These are phyloP conservation scores for Acacia pycnantha DNA, from an alignment of 331 rosid species.

Conservation along the genomic window DNA sequence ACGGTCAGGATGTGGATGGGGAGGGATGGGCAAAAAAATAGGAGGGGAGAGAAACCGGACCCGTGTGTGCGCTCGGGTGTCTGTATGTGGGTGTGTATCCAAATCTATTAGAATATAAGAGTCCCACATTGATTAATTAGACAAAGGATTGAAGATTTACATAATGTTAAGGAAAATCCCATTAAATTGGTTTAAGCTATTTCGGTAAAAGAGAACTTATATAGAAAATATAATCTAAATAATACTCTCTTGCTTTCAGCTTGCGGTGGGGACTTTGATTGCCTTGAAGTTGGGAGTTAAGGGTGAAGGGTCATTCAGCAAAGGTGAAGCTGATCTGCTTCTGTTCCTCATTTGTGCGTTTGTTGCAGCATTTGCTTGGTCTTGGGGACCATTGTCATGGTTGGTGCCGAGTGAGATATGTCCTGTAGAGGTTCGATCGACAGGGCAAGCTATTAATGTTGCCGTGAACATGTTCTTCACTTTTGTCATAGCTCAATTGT, in stretches of 20 bases:
- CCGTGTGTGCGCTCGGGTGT: no score
- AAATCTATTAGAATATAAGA: no score
- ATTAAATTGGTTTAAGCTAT: no score
- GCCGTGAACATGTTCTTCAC: conserved; percentile 7
- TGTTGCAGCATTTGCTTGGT: conserved; percentile 14
- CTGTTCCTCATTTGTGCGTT: neutral
- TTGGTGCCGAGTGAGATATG: conserved; percentile 5
- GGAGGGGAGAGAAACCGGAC: no score
- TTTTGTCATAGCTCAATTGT: neutral
- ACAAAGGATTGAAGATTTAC: no score
- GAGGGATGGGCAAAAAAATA: no score
- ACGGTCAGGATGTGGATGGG: no score
- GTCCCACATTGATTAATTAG: no score
- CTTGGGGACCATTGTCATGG: conserved; percentile 8
- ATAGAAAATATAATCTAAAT: no score
- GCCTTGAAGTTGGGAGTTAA: neutral
- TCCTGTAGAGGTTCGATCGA: neutral
- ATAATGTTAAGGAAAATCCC: no score
- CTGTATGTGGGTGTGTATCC: no score
- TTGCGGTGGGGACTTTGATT: neutral
- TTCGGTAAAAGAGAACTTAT: no score
- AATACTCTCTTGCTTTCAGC: neutral
- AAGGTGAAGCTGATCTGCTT: neutral
- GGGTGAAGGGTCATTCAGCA: neutral
- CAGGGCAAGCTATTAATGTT: neutral